Base-by-base conservation (phyloP, 2,329 filamentous ascomycete genomes). In the Phoma sp. region DNA sequence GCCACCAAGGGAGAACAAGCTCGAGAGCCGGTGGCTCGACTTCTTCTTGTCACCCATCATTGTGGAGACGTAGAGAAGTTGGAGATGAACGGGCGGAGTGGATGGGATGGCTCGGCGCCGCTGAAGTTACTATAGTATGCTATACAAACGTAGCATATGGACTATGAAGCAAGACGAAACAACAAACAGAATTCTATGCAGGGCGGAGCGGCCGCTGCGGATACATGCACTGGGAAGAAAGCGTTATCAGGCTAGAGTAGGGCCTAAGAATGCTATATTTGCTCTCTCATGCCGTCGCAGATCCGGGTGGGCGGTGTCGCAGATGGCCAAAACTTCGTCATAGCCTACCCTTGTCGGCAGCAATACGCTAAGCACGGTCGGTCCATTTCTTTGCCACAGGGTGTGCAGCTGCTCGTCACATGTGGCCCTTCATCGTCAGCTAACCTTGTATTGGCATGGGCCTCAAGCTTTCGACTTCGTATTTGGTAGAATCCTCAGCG, bases 1-100 rank as follows among this genome's bases (percentile, higher is more conserved):
- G 14, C 38, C 40, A 6, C 61, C 61, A 33, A 62, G 46, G 11
- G 65, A 71, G 52, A 75, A 72, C 25, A 74, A 51, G 36, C 71
- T 72, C 45, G 71, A 74, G 47, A 75, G 65, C 56, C 72, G 57
- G 39, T 61, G 61, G 59, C 58, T 66, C n/a, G 70, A 62, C 43
- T 66, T 67, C 59, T 71, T 74, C 61, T 68, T 71, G 47, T 67
- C 61, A 30, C 57, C 58, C 62, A 69, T 39, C 57, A 65, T 47
- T n/a, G 26, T 65, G 51, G 55, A 36, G 21, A 12, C 32, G 21
- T 40, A 15, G 18, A 21, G 21, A 26, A 2, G 15, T 15, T 38
- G 40, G 34, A 20, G 20, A 37, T 25, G 21, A 32, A 11, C 21
- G 40, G 45, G 25, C 39, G 37, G 47, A 15, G 17, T n/a, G 34